These are phyloP conservation scores for Metschnikowia continentalis DNA, from an alignment of 805 yeast species.

Conservation along the genomic window DNA sequence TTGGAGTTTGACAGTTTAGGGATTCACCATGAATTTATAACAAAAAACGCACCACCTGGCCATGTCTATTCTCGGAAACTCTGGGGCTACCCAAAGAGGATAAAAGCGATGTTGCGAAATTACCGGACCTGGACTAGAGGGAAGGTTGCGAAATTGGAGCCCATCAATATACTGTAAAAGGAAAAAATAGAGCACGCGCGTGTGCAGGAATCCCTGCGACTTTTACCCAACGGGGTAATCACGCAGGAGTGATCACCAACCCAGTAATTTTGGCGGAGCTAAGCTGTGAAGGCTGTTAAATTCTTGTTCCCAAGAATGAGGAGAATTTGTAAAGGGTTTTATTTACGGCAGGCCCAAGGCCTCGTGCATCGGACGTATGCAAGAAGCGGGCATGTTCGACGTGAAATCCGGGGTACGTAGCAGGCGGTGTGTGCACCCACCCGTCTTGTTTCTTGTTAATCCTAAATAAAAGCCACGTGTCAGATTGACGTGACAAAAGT, in stretches of 20 bases:
- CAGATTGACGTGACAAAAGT: too few relatives aligned
- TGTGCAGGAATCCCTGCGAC: not conserved
- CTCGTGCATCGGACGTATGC: not conserved
- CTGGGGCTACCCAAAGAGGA: slow-evolving; percentile 2
- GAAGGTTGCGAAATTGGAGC: slow-evolving; percentile 3
- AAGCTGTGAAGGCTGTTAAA: not conserved
- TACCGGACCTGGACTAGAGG: slow-evolving; percentile 1
- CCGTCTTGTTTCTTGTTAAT: not conserved
- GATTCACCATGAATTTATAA: not conserved
- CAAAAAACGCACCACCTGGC: not conserved
- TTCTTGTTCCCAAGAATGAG: not conserved
- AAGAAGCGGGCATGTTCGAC: not conserved
- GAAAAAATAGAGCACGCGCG: not conserved
- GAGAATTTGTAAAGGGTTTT: not conserved
- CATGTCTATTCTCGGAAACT: slow-evolving; percentile 4
- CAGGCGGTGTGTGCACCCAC: not conserved
- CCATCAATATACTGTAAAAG: slow-evolving; percentile 1
- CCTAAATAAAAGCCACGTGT: not conserved
- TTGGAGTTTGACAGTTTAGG: slow-evolving; percentile 2
- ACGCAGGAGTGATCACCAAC: not conserved
- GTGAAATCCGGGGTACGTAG: not conserved
- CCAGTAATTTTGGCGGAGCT: not conserved
- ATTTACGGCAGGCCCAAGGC: not conserved
- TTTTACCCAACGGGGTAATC: not conserved
- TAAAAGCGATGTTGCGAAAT: slow-evolving; percentile 1